A percentile compares a stretch with the other conserved stretches of the same genome.
phyloP scores from a whole-genome alignment of 73 alveolate species.

The Halteria grandinella region DNA sequence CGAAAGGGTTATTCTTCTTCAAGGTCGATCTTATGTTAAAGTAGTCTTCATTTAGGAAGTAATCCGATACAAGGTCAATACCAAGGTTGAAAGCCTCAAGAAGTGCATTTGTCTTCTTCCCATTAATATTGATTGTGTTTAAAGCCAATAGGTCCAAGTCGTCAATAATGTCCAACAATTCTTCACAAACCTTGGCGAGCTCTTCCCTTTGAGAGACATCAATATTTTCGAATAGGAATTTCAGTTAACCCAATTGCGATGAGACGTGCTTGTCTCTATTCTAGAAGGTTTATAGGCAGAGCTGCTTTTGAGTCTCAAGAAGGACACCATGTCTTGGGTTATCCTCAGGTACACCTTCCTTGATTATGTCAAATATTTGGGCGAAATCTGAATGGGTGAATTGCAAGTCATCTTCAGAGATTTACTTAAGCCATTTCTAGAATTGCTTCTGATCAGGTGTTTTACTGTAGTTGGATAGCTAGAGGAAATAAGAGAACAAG shows the following conservation, averaged over 20 bases:
- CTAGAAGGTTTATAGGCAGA: too few species aligned
- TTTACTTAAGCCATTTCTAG: neutral
- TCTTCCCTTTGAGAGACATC: slow-evolving; percentile 1
- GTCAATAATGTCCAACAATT: neutral
- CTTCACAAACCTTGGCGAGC: slow-evolving; percentile 2
- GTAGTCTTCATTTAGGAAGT: slow-evolving; percentile 1
- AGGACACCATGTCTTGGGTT: neutral
- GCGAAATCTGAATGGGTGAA: slow-evolving; percentile 6
- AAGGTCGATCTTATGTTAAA: slow-evolving; percentile 26
- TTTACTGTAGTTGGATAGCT: neutral
- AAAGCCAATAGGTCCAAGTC: slow-evolving; percentile 44
- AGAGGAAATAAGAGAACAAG: slow-evolving; percentile 3
- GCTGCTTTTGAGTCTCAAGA: too few species aligned
- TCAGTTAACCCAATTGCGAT: neutral
- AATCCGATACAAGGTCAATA: neutral
- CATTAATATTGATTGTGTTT: neutral
- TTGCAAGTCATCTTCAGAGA: slow-evolving; percentile 27
- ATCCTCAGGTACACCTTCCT: neutral
- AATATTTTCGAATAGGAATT: slow-evolving; percentile 10
- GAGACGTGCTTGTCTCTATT: neutral
- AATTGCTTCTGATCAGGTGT: slow-evolving; percentile 23
- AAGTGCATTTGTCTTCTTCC: slow-evolving; percentile 16
- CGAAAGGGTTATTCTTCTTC: slow-evolving; percentile 12
- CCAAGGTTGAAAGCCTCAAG: slow-evolving; percentile 31
- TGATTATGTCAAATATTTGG: neutral